Evolutionary conservation across 2,329 filamentous ascomycete species (phyloP).

Genomic region (Aspergillus viridinutans): DNA sequence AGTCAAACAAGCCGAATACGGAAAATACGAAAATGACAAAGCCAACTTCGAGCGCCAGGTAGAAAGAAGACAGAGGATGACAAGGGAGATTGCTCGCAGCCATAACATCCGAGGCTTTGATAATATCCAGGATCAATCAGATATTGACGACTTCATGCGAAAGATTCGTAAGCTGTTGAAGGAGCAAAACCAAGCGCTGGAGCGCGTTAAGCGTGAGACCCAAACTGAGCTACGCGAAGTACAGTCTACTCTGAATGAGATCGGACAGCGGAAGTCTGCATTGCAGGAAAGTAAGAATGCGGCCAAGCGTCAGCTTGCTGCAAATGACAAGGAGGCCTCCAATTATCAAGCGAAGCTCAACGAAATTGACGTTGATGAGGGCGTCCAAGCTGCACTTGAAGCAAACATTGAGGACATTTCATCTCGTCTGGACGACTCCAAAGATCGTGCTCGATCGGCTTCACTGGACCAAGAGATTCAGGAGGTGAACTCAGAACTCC

Average conservation of each 20-base stretch:
- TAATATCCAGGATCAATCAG: constrained; percentile 66
- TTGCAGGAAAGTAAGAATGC: constrained; percentile 70
- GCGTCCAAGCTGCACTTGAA: constrained; percentile 71
- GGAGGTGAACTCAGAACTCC: constrained; percentile 61
- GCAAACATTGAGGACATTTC: constrained; percentile 68
- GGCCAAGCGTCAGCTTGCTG: constrained; percentile 66
- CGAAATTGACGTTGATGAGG: constrained; percentile 79
- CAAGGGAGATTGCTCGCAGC: constrained; percentile 70
- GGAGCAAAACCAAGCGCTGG: constrained; percentile 76
- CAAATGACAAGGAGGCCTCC: constrained; percentile 67
- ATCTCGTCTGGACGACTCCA: constrained; percentile 57
- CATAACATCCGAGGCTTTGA: constrained; percentile 85
- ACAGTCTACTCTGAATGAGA: constrained; percentile 65
- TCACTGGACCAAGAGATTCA: constrained; percentile 69
- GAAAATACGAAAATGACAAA: constrained; percentile 79
- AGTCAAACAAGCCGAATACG: constrained; percentile 47
- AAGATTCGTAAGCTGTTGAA: constrained; percentile 68
- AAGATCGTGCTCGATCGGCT: constrained; percentile 58
- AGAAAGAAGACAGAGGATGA: constrained; percentile 63
- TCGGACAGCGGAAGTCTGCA: constrained; percentile 69
- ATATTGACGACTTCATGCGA: constrained; percentile 72
- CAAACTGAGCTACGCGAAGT: constrained; percentile 69
- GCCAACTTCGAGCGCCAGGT: constrained; percentile 81
- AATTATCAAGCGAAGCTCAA: constrained; percentile 65
- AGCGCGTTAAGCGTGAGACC: constrained; percentile 68